phyloP scores from a whole-genome alignment of 345 rosid genomes.

The Sonneratia caseolaris region DNA sequence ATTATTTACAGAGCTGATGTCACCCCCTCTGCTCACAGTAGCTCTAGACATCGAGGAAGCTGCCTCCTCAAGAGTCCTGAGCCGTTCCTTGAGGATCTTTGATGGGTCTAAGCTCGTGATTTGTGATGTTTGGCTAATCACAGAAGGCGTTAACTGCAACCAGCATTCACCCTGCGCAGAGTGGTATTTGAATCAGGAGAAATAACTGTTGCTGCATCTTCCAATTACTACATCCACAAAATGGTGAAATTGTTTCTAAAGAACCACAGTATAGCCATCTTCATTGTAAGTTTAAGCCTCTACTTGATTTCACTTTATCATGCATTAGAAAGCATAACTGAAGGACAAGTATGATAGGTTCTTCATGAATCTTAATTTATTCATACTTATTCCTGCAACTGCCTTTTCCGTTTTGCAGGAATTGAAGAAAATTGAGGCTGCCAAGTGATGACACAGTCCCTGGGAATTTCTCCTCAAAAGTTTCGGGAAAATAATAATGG shows the following conservation, averaged over 20 bases:
- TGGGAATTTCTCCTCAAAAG: too few relatives aligned
- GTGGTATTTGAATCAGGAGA: not conserved
- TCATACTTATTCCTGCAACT: not conserved
- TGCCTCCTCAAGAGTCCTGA: slow-evolving; percentile 38
- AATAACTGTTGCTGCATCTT: too few relatives aligned
- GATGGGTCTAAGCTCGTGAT: slow-evolving; percentile 12
- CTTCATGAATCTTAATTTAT: not conserved
- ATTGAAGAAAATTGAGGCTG: too few relatives aligned
- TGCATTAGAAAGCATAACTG: not conserved
- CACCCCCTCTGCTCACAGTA: slow-evolving; percentile 27
- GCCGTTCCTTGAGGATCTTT: slow-evolving; percentile 33
- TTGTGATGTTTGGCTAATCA: slow-evolving; percentile 11
- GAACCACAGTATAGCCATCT: too few relatives aligned
- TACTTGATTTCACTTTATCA: not conserved
- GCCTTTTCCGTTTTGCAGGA: too few relatives aligned
- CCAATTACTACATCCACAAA: not conserved
- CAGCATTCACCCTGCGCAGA: slow-evolving; percentile 45
- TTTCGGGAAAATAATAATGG: too few relatives aligned
- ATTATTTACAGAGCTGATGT: slow-evolving; percentile 20
- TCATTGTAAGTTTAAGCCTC: not conserved
- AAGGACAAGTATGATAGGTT: not conserved
- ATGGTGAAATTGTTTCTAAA: too few relatives aligned
- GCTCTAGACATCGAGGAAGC: slow-evolving; percentile 47
- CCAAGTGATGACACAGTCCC: too few relatives aligned
- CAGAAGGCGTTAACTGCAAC: slow-evolving; percentile 31